Base-by-base conservation (phyloP, 805 yeast species). In the Naumovozyma dairenensis region DNA sequence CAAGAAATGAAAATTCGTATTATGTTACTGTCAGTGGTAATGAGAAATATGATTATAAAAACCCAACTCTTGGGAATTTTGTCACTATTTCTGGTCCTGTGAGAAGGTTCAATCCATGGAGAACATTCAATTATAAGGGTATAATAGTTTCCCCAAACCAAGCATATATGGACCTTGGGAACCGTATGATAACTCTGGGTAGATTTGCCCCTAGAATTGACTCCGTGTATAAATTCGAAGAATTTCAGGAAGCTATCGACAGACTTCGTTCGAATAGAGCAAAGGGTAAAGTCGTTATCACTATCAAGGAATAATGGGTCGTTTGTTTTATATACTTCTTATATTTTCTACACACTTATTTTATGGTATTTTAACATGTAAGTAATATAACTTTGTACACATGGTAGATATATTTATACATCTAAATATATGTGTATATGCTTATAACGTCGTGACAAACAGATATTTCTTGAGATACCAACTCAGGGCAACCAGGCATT, bases 11-110 rank as follows among this genome's bases (percentile, higher is more conserved):
- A 31, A 68, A 72, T 9, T 66, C 76, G 5, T 60, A 63, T 21
- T 80, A 67, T 46, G 55, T 66, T 8, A 65, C 80, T 7, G 62
- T 77, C 35, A 66, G 59, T 10, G 93, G 93, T 25, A 81, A 78
- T 44, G 36, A 43, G 9, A 63, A 66, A 34, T 45, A 45, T 20
- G 44, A 55, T 25, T 63, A 58, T 38, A 25, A 35, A 13, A 20
- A 37, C 9, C 40, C 46, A 2, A 22, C 36, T 3, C 18, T 31
- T 16, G 25, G 22, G 16, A 7, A 21, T 14, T 25, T 18, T 28
- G 13, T 42, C 10, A 21, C 25, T n/a, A 19, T 24, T 39, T 4
- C 33, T 26, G 17, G 43, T 21, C 29, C 48, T 6, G 26, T 39
- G 12, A 40, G 49, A 31, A 28, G 34, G 25, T 29, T 48, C 27